Percentiles rank a stretch among this genome's conserved stretches.
These are phyloP conservation scores for Dactylorhiza incarnata DNA, from an alignment of 106 monocot genomes.

Conservation along the genomic window DNA sequence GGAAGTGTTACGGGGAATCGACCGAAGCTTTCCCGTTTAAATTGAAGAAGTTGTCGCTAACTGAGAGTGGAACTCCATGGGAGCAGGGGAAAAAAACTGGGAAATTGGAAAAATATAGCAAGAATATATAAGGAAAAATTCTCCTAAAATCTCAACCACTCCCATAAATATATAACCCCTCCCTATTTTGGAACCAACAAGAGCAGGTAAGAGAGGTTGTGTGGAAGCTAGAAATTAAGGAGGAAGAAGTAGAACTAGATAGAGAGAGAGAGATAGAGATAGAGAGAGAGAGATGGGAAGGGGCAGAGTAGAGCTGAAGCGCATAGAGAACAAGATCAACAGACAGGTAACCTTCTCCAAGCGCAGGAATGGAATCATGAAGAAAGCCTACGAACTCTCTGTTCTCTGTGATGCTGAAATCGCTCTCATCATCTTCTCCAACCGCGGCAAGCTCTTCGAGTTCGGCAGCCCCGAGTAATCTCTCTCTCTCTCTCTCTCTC, in stretches of 20 bases:
- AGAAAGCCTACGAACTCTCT: slow-evolving; percentile 3
- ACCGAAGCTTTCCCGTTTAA: background rate
- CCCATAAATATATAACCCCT: background rate
- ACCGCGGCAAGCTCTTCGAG: slow-evolving; percentile 5
- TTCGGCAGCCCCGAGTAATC: slow-evolving; percentile 7
- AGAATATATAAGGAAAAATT: slow-evolving; percentile 4
- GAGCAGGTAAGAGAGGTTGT: background rate
- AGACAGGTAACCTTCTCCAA: slow-evolving; percentile 6
- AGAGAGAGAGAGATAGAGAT: background rate
- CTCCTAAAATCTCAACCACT: slow-evolving; percentile 5
- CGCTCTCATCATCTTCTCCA: slow-evolving; percentile 4
- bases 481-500: background rate
- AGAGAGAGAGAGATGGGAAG: slow-evolving; percentile 4
- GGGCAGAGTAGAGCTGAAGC: slow-evolving; percentile 3
- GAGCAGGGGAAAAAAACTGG: background rate
- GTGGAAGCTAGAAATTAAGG: background rate
- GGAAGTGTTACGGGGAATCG: background rate
- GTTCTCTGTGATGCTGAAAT: slow-evolving; percentile 3
- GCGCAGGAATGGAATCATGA: slow-evolving; percentile 7
- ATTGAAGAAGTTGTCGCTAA: background rate
- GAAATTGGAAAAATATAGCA: background rate
- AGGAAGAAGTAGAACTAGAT: background rate
- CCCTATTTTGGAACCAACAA: background rate
- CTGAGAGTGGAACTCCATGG: background rate
- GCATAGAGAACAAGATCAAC: slow-evolving; percentile 7